Conservation (phyloP, 345 rosid genomes). For the Melaleuca alternifolia region DNA sequence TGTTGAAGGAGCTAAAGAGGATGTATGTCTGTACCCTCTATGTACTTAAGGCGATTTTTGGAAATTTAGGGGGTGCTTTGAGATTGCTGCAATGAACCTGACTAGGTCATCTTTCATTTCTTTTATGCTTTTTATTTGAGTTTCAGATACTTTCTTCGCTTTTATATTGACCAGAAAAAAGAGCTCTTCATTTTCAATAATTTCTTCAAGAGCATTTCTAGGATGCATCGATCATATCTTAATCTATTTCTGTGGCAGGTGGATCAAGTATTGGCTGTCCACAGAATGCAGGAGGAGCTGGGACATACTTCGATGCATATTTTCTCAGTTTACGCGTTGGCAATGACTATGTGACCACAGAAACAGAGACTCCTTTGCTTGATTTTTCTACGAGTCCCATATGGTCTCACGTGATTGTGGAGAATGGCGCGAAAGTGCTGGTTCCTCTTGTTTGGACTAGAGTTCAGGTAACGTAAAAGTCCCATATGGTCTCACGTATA, state of each 20-base stretch:
- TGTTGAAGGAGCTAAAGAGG: neutral
- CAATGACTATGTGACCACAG: constrained; percentile 74
- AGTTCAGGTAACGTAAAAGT: constrained; percentile 64
- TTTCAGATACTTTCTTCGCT: neutral
- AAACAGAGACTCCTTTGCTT: constrained; percentile 91
- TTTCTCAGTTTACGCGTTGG: constrained; percentile 77
- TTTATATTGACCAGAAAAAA: neutral
- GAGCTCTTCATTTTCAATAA: neutral
- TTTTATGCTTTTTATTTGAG: neutral
- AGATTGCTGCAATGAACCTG: neutral
- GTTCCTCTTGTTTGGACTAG: constrained; percentile 95
- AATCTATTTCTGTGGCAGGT: constrained; percentile 39
- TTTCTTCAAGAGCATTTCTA: neutral
- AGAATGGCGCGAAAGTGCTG: constrained; percentile 85
- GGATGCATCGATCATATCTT: neutral
- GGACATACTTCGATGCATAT: constrained; percentile 84
- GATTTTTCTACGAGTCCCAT: constrained; percentile 73
- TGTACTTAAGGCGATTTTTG: neutral
- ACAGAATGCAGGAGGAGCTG: constrained; percentile 94
- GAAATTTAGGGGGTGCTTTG: neutral
- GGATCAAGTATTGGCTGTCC: constrained; percentile 81
- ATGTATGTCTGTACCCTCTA: neutral
- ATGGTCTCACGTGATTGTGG: constrained; percentile 91
- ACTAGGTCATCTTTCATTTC: neutral
- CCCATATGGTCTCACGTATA: too few species aligned